Evolutionary conservation across 768 basidiomycete genomes (phyloP).

Genomic region (Mycena floridula): DNA sequence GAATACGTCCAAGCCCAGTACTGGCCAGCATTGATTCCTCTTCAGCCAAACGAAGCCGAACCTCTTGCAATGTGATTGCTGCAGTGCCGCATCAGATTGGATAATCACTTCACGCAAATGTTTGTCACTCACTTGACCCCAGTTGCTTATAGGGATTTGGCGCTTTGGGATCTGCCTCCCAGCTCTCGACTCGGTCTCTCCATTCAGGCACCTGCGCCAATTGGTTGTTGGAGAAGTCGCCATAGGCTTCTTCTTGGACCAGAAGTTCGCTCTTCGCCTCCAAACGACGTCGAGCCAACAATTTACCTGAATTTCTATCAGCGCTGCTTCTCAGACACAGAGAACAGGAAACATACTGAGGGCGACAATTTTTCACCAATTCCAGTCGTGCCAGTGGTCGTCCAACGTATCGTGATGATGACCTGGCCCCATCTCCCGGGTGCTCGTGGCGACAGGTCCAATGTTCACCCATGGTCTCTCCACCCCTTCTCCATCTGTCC

Average conservation of each 20-base stretch:
- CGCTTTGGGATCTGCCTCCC: neutral
- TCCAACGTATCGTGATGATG: slow-evolving; percentile 7
- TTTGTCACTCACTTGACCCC: too few relatives aligned
- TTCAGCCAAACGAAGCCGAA: too few relatives aligned
- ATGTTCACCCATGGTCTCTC: slow-evolving; percentile 8
- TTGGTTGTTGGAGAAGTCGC: neutral
- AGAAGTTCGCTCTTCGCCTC: neutral
- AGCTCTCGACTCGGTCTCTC: neutral
- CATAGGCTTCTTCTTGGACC: neutral
- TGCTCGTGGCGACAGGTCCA: slow-evolving; percentile 5
- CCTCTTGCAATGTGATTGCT: too few relatives aligned
- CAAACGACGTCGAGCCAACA: neutral
- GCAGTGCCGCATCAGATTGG: too few relatives aligned
- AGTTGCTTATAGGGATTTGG: neutral
- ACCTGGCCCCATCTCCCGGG: slow-evolving; percentile 10
- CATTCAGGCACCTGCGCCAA: neutral
- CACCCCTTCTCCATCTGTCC: neutral
- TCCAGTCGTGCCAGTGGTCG: neutral
- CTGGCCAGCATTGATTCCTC: too few relatives aligned
- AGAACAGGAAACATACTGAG: too few relatives aligned
- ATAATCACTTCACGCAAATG: too few relatives aligned
- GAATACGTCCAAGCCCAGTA: too few relatives aligned
- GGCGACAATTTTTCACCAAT: neutral
- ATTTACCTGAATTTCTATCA: neutral
- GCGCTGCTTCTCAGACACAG: too few relatives aligned